Conservation (phyloP, 306 rosid species). For the Fragaria vesca region DNA sequence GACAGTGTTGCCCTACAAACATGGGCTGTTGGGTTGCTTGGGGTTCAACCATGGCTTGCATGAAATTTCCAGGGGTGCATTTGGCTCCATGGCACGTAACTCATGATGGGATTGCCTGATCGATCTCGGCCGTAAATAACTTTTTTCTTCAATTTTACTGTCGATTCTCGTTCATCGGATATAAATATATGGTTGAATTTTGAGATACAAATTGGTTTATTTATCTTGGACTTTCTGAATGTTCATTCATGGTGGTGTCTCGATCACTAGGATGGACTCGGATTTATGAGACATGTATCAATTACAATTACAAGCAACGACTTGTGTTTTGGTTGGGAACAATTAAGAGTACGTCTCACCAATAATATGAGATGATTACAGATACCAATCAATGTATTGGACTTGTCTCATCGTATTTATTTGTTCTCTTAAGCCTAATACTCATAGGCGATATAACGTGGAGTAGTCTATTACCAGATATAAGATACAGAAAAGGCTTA, state of each 20-base stretch:
- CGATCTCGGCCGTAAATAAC: constrained; percentile 1
- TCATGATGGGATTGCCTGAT: constrained; percentile 22
- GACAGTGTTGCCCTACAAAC: constrained; percentile 84
- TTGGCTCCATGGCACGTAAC: constrained; percentile 61
- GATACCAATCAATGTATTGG: neutral
- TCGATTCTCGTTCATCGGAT: neutral
- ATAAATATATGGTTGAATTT: constrained; percentile 1
- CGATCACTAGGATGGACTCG: neutral
- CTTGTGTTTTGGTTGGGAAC: neutral
- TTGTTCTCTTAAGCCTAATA: neutral
- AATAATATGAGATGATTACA: neutral
- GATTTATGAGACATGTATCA: constrained; percentile 1
- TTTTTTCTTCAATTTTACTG: neutral
- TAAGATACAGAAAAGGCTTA: neutral
- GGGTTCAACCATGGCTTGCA: constrained; percentile 64
- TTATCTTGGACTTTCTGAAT: constrained; percentile 12
- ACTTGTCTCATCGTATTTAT: neutral
- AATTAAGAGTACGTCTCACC: neutral
- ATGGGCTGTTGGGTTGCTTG: constrained; percentile 78
- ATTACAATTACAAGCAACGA: neutral
- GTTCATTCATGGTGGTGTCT: constrained; percentile 11
- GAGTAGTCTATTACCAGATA: neutral
- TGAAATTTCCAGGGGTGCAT: constrained; percentile 38
- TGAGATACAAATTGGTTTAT: neutral
- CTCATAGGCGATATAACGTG: neutral